These are phyloP conservation scores for Hygrophorus russula DNA, from an alignment of 768 basidiomycete genomes.

Conservation along the genomic window DNA sequence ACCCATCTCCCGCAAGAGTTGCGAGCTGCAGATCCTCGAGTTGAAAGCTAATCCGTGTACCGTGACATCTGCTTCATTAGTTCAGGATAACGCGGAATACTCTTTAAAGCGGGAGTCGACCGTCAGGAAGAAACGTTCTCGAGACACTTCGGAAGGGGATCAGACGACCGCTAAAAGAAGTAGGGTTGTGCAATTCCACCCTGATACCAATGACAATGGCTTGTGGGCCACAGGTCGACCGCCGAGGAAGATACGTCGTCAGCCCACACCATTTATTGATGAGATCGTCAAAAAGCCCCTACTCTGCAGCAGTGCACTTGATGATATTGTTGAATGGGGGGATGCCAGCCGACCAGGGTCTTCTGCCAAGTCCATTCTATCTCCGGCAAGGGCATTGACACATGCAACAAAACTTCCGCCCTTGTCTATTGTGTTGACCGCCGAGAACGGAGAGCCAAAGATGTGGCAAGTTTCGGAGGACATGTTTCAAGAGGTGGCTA, in stretches of 20 bases:
- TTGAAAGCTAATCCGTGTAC: too few species aligned
- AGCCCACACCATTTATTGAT: not conserved
- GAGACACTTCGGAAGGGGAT: not conserved
- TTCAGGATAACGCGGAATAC: not conserved
- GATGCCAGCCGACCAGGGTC: too few species aligned
- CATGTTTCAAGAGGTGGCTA: not conserved
- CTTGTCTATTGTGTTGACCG: slow-evolving; percentile 2
- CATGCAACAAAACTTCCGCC: not conserved
- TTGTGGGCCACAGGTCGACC: slow-evolving; percentile 2
- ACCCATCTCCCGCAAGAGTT: too few species aligned
- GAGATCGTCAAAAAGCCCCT: not conserved
- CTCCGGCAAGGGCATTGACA: not conserved
- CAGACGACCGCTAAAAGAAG: not conserved
- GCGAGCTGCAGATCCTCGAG: too few species aligned
- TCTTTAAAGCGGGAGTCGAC: not conserved
- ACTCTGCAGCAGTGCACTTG: too few species aligned
- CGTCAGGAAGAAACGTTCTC: not conserved
- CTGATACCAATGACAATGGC: slow-evolving; percentile 2
- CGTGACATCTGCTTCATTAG: too few species aligned
- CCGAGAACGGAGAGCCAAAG: not conserved
- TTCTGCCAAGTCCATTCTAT: not conserved
- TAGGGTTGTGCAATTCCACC: slow-evolving; percentile 1
- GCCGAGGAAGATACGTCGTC: not conserved
- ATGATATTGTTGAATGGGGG: too few species aligned
- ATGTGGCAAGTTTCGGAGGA: not conserved